A percentile compares a stretch with the other conserved stretches of the same genome.
Conservation (phyloP, 1,284 basidiomycete species). For the Tilletia indica region DNA sequence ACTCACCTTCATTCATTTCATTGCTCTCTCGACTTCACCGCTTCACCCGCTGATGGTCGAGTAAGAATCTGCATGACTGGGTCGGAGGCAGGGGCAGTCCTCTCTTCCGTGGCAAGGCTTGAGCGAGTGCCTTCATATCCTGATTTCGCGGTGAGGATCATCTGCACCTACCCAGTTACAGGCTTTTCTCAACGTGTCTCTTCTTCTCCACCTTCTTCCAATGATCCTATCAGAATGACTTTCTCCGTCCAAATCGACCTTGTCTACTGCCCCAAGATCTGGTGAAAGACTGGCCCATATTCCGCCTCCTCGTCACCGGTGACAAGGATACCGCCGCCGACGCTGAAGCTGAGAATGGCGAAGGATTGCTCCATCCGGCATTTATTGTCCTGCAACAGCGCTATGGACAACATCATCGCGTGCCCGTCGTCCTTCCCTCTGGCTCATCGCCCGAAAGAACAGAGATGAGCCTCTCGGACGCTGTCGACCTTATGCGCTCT, state of each 20-base stretch:
- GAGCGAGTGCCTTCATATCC: neutral
- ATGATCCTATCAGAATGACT: constrained; percentile 11
- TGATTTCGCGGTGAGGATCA: constrained; percentile 4
- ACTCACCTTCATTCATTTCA: neutral
- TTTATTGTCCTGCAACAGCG: constrained; percentile 27
- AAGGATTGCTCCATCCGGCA: constrained; percentile 19
- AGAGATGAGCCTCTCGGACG: constrained; percentile 30
- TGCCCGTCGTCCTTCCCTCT: constrained; percentile 30
- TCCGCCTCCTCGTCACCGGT: neutral
- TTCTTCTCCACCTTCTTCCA: too few species aligned
- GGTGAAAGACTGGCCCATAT: constrained; percentile 24
- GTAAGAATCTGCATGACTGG: too few species aligned
- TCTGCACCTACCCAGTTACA: neutral
- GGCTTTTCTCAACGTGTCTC: neutral
- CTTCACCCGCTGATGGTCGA: neutral
- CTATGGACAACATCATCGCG: constrained; percentile 28
- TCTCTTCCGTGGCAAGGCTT: neutral
- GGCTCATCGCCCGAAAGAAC: constrained; percentile 18
- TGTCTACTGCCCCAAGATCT: constrained; percentile 35
- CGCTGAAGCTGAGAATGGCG: neutral
- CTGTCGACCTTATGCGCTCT: constrained; percentile 26
- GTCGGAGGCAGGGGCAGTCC: neutral
- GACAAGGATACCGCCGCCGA: constrained; percentile 8
- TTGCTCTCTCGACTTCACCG: neutral
- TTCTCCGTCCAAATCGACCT: constrained; percentile 34